Evolutionary conservation across 257 asterid species (phyloP).

Genomic region (Cynanchum wilfordii): DNA sequence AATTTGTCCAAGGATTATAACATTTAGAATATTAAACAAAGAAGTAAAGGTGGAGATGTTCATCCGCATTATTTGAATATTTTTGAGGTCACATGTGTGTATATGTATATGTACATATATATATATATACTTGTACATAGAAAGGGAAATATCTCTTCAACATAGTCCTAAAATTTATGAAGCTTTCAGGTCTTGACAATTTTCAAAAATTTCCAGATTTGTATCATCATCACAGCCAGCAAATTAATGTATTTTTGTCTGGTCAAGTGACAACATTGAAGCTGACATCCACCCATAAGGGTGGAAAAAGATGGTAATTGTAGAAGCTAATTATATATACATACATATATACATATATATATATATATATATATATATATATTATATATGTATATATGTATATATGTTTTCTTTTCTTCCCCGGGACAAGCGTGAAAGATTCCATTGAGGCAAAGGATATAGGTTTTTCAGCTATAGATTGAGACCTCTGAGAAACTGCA

Average conservation of each 20-base stretch:
- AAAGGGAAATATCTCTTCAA: not conserved
- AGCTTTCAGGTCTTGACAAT: not conserved
- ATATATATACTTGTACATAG: not conserved
- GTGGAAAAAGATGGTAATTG: not conserved
- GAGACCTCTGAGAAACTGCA: not conserved
- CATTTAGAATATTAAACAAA: no score
- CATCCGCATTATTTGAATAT: no score
- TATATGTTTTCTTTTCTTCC: not conserved
- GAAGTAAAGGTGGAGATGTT: no score
- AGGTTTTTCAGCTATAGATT: not conserved
- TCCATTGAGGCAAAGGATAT: not conserved
- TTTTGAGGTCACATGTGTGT: no score
- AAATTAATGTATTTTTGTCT: not conserved
- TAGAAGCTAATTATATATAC: not conserved
- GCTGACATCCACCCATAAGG: constrained; percentile 6
- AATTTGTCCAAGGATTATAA: no score
- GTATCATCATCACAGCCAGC: not conserved
- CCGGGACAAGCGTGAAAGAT: not conserved
- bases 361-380: no score
- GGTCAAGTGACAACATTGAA: constrained; percentile 6
- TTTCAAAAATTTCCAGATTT: constrained; percentile 7
- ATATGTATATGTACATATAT: no score
- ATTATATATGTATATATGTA: no score
- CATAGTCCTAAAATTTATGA: not conserved
- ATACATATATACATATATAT: no score